These are phyloP conservation scores for Linum usitatissimum DNA, from an alignment of 345 rosid genomes.

Conservation along the genomic window DNA sequence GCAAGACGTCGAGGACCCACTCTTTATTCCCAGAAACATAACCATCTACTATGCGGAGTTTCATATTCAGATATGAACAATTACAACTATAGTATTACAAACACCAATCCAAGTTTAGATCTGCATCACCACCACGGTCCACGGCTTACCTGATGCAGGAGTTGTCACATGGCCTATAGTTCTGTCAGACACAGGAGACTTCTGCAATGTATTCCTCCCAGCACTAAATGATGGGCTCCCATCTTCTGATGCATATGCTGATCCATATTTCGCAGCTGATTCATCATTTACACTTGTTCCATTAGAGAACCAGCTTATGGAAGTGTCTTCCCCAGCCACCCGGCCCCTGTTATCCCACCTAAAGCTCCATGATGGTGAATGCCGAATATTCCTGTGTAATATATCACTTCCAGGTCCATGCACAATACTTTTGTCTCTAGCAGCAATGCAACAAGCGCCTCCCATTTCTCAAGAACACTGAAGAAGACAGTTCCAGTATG, in stretches of 20 bases:
- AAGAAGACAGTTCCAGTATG: conserved; percentile 11
- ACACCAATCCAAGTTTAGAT: conserved; percentile 7
- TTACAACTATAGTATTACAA: neutral
- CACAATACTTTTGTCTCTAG: conserved; percentile 72
- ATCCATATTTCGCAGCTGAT: conserved; percentile 47
- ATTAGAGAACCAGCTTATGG: conserved; percentile 63
- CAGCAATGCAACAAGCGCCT: conserved; percentile 91
- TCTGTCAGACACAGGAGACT: conserved; percentile 58
- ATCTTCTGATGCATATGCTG: conserved; percentile 51
- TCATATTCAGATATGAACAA: neutral
- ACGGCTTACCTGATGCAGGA: conserved; percentile 58
- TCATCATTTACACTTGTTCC: conserved; percentile 41
- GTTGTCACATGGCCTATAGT: conserved; percentile 24
- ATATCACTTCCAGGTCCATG: conserved; percentile 45
- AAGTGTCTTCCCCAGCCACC: conserved; percentile 88
- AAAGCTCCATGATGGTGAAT: conserved; percentile 90
- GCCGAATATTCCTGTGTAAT: conserved; percentile 52
- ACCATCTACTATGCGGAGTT: neutral
- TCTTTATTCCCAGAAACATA: neutral
- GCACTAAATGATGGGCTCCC: conserved; percentile 54
- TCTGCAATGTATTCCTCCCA: conserved; percentile 43
- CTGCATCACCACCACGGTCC: neutral
- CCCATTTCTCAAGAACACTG: conserved; percentile 51
- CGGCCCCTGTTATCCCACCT: conserved; percentile 95
- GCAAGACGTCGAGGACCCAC: neutral